A percentile compares a stretch with the other conserved stretches of the same genome.
These are phyloP conservation scores for Rhododendron williamsianum DNA, from an alignment of 148 eudicot genomes.

Conservation along the genomic window DNA sequence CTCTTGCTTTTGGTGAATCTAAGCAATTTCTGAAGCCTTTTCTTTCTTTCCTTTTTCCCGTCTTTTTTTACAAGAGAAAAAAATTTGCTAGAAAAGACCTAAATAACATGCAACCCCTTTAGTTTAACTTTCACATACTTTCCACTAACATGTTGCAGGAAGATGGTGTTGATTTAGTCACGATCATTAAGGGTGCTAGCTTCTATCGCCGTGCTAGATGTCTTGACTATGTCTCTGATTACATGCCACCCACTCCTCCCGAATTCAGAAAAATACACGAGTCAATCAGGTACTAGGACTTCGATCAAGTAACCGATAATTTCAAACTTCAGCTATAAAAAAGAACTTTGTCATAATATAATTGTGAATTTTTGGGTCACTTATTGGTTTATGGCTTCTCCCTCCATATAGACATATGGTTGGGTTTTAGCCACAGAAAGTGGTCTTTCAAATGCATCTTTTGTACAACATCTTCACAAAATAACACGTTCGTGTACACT, in stretches of 20 bases:
- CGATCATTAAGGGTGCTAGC: constrained; percentile 42
- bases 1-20: neutral
- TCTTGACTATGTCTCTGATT: constrained; percentile 39
- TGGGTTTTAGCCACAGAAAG: neutral
- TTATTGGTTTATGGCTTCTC: neutral
- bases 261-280: constrained; percentile 32
- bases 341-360: neutral
- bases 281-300: constrained; percentile 26
- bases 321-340: neutral
- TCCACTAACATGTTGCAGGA: constrained; percentile 32
- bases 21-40: neutral
- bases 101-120: neutral
- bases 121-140: neutral
- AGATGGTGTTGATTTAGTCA: constrained; percentile 36
- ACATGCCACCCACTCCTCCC: constrained; percentile 36
- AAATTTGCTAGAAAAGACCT: neutral
- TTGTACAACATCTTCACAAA: neutral
- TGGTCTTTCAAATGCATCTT: neutral
- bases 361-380: neutral
- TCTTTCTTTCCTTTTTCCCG: neutral
- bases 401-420: neutral
- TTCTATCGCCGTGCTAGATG: constrained; percentile 42
- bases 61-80: neutral
- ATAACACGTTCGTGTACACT: neutral
- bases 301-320: neutral